Percentiles rank a stretch among this genome's conserved stretches.
These are phyloP conservation scores for Penicillium pulvis DNA, from an alignment of 495 filamentous ascomycete species.

Conservation along the genomic window DNA sequence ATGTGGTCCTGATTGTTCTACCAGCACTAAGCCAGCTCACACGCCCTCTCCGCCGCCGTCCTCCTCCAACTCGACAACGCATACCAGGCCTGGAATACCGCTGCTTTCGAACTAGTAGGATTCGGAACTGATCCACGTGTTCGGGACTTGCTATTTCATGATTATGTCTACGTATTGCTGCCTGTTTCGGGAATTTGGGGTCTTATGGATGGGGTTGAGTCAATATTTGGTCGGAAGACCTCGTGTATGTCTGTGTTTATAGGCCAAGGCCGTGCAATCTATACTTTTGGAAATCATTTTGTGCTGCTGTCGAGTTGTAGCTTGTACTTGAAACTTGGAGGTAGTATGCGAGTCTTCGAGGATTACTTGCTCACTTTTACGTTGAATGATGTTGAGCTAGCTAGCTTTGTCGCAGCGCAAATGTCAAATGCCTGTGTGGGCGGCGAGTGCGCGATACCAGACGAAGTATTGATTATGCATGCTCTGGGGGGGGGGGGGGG, in stretches of 20 bases:
- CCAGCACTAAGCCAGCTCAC: constrained; percentile 32
- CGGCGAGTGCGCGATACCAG: too few species aligned
- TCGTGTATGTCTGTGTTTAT: constrained; percentile 20
- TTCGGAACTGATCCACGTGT: not conserved
- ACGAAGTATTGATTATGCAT: too few species aligned
- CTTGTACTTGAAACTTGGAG: not conserved
- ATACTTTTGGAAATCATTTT: not conserved
- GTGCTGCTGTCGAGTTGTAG: not conserved
- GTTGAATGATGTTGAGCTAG: too few species aligned
- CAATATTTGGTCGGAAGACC: constrained; percentile 6
- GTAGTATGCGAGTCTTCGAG: not conserved
- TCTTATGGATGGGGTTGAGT: constrained; percentile 21
- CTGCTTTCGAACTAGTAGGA: constrained; percentile 26
- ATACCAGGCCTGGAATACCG: constrained; percentile 31
- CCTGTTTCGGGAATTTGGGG: constrained; percentile 15
- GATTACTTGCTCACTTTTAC: too few species aligned
- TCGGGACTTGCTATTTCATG: constrained; percentile 8
- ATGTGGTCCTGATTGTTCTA: constrained; percentile 23
- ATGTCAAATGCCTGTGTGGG: too few species aligned
- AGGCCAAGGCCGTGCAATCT: constrained; percentile 11
- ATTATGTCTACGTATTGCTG: constrained; percentile 11
- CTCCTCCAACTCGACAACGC: constrained; percentile 27
- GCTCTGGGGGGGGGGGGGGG: too few species aligned
- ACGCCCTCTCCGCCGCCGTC: constrained; percentile 26
- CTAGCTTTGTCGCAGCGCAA: too few species aligned